Conservation (phyloP, 345 rosid species). For the Isatis tinctoria region DNA sequence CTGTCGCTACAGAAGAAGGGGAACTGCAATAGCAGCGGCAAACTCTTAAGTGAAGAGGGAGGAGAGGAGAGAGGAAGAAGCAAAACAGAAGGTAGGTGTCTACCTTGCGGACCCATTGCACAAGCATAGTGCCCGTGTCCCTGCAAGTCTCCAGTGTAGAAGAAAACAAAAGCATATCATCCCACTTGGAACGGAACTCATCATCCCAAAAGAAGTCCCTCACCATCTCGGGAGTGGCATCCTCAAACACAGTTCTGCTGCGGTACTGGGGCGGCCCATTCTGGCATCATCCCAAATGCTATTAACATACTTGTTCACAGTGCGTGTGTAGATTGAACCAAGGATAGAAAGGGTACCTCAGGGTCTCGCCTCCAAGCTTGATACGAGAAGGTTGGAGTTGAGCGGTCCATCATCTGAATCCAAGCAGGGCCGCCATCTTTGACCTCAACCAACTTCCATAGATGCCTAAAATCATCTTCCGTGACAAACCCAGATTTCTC, state of each 20-base stretch:
- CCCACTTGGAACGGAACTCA: constrained; percentile 78
- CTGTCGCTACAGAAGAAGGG: constrained; percentile 99
- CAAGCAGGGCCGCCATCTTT: constrained; percentile 94
- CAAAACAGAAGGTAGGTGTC: neutral
- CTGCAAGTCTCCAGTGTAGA: constrained; percentile 64
- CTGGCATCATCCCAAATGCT: constrained; percentile 30
- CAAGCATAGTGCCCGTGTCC: constrained; percentile 73
- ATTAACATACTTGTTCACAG: too few species aligned
- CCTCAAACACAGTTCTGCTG: constrained; percentile 78
- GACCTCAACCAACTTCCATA: constrained; percentile 70
- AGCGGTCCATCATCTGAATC: constrained; percentile 96
- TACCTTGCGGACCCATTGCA: constrained; percentile 95
- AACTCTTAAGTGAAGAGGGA: neutral
- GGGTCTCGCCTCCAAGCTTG: constrained; percentile 95
- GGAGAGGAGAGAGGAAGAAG: neutral
- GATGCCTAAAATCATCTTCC: constrained; percentile 62
- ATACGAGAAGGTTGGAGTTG: constrained; percentile 60
- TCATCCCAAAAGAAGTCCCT: constrained; percentile 99
- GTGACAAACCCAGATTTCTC: constrained; percentile 43
- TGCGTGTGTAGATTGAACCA: neutral
- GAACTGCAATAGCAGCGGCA: constrained; percentile 48
- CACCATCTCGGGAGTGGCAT: constrained; percentile 79
- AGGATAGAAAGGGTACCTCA: constrained; percentile 40
- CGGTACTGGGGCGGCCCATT: constrained; percentile 92
- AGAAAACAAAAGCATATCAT: constrained; percentile 71